Base-by-base conservation (phyloP, 1,139 yeast genomes). In the Yarrowia galli region DNA sequence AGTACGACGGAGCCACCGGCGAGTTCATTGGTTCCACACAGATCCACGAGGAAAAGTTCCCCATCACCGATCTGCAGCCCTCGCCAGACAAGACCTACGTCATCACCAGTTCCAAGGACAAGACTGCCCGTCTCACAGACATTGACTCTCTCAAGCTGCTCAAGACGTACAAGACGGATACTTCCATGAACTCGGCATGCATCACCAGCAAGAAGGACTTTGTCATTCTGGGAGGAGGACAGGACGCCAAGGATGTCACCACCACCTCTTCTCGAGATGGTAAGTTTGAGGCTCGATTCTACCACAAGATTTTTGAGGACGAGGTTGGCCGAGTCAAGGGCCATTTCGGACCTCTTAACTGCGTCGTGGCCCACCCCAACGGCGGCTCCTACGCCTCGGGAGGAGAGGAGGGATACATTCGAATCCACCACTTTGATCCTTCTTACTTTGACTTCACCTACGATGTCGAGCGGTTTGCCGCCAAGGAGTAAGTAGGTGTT, bases 221-320 rank as follows among this genome's bases (percentile, higher is more conserved):
- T 77, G 91, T 95, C 71, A 89, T 95, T 68, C 84, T 96, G 72
- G 99, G 99, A 68, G 99, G 99, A 81, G 99, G 99, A 87, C 99
- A 95, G 83, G 98, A 93, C 78, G 99, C 99, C 51, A 87, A 93
- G 80, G 96, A 93, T 79, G 99, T 95, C 78, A 95, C 99, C 61
- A 95, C 98, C 36, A 92, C 98, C 51, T 87, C 96, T 61, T 89
- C 96, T 71, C 85, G 91, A 68, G 97, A 95, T 80, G 99, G 99
- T 82, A 92, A 92, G 78, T 95, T 95, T 79, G 99, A 95, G 82
- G 96, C 98, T 56, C 87, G 97, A 81, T 91, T 95, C 79, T 92
- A 89, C 82, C 98, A 96, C 81, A 95, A 95, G 82, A 86, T 95
- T 70, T 95, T 93, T 79, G 89, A 89, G 78, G 98, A 95, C 77